Conservation (phyloP, 495 filamentous ascomycete species). For the Tuber brumale region DNA sequence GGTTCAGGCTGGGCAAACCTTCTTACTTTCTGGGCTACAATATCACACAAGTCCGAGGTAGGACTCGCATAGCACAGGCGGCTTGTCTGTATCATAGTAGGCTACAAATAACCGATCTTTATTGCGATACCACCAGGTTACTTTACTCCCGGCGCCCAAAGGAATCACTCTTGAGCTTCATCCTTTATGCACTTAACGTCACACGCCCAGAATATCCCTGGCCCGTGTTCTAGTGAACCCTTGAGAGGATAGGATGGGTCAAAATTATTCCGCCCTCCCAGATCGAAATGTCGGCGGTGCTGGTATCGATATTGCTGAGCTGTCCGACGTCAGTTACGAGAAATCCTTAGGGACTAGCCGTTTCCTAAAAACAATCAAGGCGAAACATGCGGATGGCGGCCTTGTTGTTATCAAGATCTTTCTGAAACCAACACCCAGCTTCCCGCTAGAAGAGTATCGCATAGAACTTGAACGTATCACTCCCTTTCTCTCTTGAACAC, state of each 20-base stretch:
- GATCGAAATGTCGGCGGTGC: conserved; percentile 69
- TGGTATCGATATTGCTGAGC: conserved; percentile 87
- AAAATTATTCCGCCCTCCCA: conserved; percentile 82
- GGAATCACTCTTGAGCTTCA: neutral
- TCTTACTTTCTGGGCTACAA: neutral
- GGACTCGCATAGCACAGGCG: neutral
- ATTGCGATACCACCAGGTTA: neutral
- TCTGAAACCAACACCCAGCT: conserved; percentile 69
- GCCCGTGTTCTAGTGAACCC: neutral
- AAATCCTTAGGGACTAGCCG: conserved; percentile 86
- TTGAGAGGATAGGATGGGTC: conserved; percentile 64
- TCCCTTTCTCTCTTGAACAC: conserved; percentile 8
- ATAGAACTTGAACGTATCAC: conserved; percentile 31
- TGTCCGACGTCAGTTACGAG: conserved; percentile 83
- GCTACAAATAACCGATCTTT: neutral
- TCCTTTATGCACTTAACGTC: neutral
- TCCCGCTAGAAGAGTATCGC: conserved; percentile 37
- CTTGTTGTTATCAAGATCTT: conserved; percentile 82
- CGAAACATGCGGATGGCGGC: conserved; percentile 78
- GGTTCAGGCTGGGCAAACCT: neutral
- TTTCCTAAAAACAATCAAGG: conserved; percentile 94
- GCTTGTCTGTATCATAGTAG: neutral
- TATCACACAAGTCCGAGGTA: neutral
- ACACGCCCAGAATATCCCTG: neutral
- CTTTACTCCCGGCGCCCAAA: neutral